Conservation (phyloP, 2,329 filamentous ascomycete genomes). For the Fusarium redolens region DNA sequence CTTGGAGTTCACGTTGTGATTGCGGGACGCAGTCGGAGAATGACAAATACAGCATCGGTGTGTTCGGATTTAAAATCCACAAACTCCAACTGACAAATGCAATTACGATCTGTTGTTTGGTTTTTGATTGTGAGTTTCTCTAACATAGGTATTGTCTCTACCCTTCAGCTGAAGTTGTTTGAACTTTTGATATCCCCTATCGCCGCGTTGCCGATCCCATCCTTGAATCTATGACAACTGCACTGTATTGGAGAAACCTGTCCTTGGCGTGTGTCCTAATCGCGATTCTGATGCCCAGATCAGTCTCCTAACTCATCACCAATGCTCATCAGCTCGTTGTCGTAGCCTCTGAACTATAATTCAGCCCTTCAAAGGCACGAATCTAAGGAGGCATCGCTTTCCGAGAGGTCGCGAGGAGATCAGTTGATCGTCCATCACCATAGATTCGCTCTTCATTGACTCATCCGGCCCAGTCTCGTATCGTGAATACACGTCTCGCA, state of each 20-base stretch:
- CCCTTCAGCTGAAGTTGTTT: neutral
- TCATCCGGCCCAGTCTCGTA: slow-evolving; percentile 67
- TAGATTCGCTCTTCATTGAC: slow-evolving; percentile 65
- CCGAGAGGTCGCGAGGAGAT: slow-evolving; percentile 73
- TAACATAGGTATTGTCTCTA: neutral
- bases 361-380: slow-evolving; percentile 51
- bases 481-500: slow-evolving; percentile 70
- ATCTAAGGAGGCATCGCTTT: slow-evolving; percentile 67
- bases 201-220: neutral
- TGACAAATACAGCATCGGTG: slow-evolving; percentile 9
- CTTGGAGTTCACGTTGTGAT: neutral
- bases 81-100: neutral
- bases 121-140: neutral
- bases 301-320: neutral
- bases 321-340: neutral
- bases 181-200: neutral
- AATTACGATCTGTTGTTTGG: neutral
- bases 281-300: neutral
- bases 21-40: neutral
- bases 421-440: slow-evolving; percentile 75
- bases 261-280: neutral
- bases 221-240: neutral
- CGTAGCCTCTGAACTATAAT: neutral
- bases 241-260: too few relatives aligned
- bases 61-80: slow-evolving; percentile 16